A percentile compares a stretch with the other conserved stretches of the same genome.
Evolutionary conservation across 2,329 filamentous ascomycete species (phyloP).

Genomic region (Exophiala mesophila): DNA sequence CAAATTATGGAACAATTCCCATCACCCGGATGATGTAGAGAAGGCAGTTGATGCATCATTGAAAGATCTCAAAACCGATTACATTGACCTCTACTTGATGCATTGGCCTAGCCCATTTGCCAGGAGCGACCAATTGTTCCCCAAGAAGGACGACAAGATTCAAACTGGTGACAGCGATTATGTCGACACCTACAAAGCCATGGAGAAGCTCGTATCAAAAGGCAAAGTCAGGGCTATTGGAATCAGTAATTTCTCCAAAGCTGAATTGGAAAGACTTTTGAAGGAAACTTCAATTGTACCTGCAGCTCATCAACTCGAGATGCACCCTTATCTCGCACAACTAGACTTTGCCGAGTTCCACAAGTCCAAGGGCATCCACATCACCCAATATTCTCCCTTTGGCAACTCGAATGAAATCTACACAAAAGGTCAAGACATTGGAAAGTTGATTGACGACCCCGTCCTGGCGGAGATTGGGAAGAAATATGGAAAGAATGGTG

Average conservation of each 20-base stretch:
- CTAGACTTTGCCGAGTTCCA: conserved; percentile 46
- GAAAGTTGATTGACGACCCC: conserved; percentile 50
- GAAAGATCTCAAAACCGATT: conserved; percentile 59
- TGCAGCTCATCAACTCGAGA: conserved; percentile 49
- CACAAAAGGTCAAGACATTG: conserved; percentile 37
- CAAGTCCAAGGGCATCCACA: conserved; percentile 46
- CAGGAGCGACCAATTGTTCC: conserved; percentile 44
- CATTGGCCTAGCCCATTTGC: conserved; percentile 59
- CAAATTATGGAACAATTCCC: conserved; percentile 63
- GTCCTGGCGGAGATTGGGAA: conserved; percentile 47
- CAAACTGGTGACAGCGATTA: conserved; percentile 44
- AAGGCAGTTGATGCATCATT: conserved; percentile 57
- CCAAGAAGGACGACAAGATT: conserved; percentile 42
- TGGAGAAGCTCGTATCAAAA: conserved; percentile 39
- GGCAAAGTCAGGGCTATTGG: conserved; percentile 49
- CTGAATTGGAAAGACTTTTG: conserved; percentile 46
- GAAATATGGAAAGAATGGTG: conserved; percentile 47
- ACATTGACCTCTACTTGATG: conserved; percentile 66
- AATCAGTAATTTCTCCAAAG: conserved; percentile 49
- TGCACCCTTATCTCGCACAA: conserved; percentile 52
- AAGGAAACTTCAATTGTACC: conserved; percentile 42
- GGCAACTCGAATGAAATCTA: conserved; percentile 53
- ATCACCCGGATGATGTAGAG: conserved; percentile 58
- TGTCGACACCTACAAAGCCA: conserved; percentile 49
- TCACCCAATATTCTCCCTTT: conserved; percentile 53